Conservation (phyloP, 805 yeast species). For the Kluyveromyces starmeri region DNA sequence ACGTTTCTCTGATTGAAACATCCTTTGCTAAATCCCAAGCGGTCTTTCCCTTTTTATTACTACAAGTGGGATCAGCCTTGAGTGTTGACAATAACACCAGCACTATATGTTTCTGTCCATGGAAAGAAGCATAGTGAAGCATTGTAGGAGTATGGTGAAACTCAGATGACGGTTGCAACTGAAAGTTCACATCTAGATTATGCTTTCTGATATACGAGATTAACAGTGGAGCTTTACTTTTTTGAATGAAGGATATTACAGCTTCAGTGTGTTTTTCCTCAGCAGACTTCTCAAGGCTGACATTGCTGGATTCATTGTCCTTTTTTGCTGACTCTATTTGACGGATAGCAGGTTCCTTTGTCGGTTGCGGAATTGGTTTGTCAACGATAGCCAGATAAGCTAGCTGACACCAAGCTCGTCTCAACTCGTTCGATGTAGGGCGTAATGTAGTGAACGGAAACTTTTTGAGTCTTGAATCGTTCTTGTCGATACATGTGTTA, state of each 20-base stretch:
- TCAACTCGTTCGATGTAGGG: conserved; percentile 75
- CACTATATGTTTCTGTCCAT: conserved; percentile 61
- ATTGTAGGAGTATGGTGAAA: conserved; percentile 59
- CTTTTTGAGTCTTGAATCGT: conserved; percentile 54
- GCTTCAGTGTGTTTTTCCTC: conserved; percentile 50
- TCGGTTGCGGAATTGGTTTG: conserved; percentile 41
- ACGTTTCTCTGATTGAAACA: conserved; percentile 39
- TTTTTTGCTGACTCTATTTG: conserved; percentile 25
- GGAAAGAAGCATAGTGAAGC: conserved; percentile 67
- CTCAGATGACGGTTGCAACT: conserved; percentile 45
- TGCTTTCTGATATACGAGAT: conserved; percentile 52
- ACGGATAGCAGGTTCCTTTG: conserved; percentile 20
- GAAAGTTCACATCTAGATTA: conserved; percentile 43
- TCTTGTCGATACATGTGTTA: conserved; percentile 40
- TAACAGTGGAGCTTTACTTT: conserved; percentile 69
- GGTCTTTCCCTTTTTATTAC: conserved; percentile 47
- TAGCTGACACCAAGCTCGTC: conserved; percentile 74
- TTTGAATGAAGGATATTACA: conserved; percentile 50
- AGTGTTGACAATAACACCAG: conserved; percentile 47
- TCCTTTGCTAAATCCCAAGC: conserved; percentile 59
- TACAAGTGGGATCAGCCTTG: conserved; percentile 60
- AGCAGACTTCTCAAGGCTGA: conserved; percentile 18
- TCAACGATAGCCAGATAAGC: conserved; percentile 48
- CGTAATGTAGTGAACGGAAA: conserved; percentile 88
- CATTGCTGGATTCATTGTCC: conserved; percentile 15